These are phyloP conservation scores for Trichoderma gracile DNA, from an alignment of 2,329 filamentous ascomycete genomes.

Conservation along the genomic window DNA sequence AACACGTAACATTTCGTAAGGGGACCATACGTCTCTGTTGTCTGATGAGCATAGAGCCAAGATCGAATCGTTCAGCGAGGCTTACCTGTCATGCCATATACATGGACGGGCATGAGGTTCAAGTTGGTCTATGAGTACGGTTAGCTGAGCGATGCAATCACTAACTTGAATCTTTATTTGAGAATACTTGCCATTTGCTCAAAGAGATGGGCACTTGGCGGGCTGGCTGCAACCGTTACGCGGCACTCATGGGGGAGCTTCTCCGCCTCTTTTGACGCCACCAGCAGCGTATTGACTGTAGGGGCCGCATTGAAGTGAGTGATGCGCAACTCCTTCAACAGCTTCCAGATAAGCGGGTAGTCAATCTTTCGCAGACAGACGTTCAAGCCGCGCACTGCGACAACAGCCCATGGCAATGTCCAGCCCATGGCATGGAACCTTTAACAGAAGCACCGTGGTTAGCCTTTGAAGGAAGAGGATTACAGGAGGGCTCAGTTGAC, in stretches of 20 bases:
- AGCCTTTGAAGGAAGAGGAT: background rate
- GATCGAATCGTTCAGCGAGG: background rate
- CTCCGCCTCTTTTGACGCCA: slow-evolving; percentile 73
- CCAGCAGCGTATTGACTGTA: slow-evolving; percentile 92
- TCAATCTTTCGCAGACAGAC: slow-evolving; percentile 94
- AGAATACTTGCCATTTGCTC: slow-evolving; percentile 74
- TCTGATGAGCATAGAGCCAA: background rate
- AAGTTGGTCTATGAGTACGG: slow-evolving; percentile 47
- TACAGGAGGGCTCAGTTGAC: background rate
- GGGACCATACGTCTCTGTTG: slow-evolving; percentile 83
- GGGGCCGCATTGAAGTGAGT: slow-evolving; percentile 96
- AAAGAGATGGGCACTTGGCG: slow-evolving; percentile 86
- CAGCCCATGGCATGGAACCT: slow-evolving; percentile 71
- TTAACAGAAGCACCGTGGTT: background rate
- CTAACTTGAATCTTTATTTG: too few relatives aligned
- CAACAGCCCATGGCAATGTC: slow-evolving; percentile 93
- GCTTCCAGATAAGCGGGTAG: slow-evolving; percentile 86
- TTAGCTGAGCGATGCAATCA: background rate
- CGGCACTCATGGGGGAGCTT: slow-evolving; percentile 68
- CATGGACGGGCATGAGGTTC: slow-evolving; percentile 88
- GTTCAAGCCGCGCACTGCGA: slow-evolving; percentile 89
- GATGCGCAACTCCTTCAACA: slow-evolving; percentile 82
- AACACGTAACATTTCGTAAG: slow-evolving; percentile 92
- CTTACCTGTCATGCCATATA: slow-evolving; percentile 72
- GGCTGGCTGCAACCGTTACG: slow-evolving; percentile 90